Base-by-base conservation (phyloP, 306 rosid genomes). In the Arachis stenosperma region DNA sequence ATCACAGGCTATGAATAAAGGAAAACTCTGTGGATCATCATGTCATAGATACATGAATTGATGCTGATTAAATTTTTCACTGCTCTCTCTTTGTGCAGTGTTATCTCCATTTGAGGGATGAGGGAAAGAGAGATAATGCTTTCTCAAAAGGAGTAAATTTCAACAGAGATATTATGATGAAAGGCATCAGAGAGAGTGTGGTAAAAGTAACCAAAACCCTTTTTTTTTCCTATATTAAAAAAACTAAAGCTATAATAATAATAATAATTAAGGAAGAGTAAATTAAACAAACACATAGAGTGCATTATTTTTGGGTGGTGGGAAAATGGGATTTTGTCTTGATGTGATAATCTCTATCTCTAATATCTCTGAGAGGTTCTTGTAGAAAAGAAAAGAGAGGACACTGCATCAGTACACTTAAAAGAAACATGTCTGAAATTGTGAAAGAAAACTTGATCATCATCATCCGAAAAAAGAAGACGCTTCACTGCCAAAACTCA, bases 331-430 rank as follows among this genome's bases (percentile, higher is more conserved):
- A 12, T n/a, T 83, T 75, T 77, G 72, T 86, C 76, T 83, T 68
- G 57, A 75, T 27, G 57, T 47, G 46, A 56, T 37, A 52, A 63
- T 62, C 68, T 42, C 73, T 61, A 51, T 66, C 4, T 11, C 15
- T 29, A 33, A 2, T 33, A 33, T 33, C 37, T 33, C 37, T 33
- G 37, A 33, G 72, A 75, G 61, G 22, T 53, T 76, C 59, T 83
- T 79, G 76, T 46, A 72, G 71, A 79, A 79, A 89, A 85, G 76
- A 82, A 67, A 76, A 5, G 83, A 69, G 75, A 83, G 69, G 75
- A 69, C 77, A 73, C 78, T 75, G 79, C 59, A 79, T 80, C 78
- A 61, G 84, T 82, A 74, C 86, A 74, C 86, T 69, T 76, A 75
- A 85, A 76, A 74, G 83, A 55, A 36, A 58, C 75, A 74, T 48